Base-by-base conservation (phyloP, 2,329 filamentous ascomycete species). In the Alternaria novae-zelandiae region DNA sequence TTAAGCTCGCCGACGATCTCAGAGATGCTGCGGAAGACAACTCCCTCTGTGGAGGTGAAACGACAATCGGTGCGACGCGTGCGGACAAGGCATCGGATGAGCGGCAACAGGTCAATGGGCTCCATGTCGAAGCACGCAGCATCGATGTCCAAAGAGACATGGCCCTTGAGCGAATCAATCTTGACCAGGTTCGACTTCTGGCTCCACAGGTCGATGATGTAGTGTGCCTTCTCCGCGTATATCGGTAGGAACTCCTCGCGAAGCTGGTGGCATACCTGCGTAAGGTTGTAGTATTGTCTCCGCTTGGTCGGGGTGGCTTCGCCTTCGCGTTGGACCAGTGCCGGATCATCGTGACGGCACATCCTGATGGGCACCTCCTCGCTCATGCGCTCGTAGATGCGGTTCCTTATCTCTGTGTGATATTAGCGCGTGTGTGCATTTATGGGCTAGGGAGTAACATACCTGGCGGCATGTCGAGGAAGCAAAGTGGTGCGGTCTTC, bases 231-330 rank as follows among this genome's bases (percentile, higher is more conserved):
- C 25, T 53, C 21, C 25, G 30, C 58, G 65, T 71, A 76, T 3
- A 69, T 36, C 2, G 72, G 69, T 5, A 68, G 66, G 45, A 71
- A 76, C 36, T 77, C 75, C 5, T 56, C 25, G 43, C 75, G 74
- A 13, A 76, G 64, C n/a, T 68, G 63, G 5, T 54, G 66, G 54
- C 68, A 74, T n/a, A 72, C 73, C 54, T 76, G 72, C 1, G 72
- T 72, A 3, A 77, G 57, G 23, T 23, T 55, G 60, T 63, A 59
- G 32, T 59, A 63, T 20, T 63, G 60, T 43, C 60, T 51, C 13
- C 59, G 32, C 25, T 32, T 20, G 8, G 55, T 43, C n/a, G 32
- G 50, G 5, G 44, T 36, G 5, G 49, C 15, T 41, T 64, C 57
- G 20, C 17, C 49, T 9, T 66, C 61, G 28, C 28, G 43, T 21